phyloP scores from a whole-genome alignment of 768 basidiomycete species.

The Nidularia sp. region DNA sequence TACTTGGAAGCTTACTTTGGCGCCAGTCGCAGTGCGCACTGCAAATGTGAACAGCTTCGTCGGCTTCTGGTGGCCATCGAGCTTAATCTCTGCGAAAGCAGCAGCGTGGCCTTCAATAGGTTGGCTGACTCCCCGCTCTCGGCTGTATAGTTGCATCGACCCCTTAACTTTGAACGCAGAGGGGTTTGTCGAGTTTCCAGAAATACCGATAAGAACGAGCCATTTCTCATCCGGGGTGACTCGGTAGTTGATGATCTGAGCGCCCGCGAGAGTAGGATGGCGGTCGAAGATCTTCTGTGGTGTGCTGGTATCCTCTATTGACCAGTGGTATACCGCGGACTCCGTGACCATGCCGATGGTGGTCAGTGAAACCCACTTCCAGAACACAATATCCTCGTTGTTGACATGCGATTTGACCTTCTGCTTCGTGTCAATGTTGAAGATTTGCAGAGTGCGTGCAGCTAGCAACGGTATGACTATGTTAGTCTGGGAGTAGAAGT shows the following conservation, averaged over 20 bases:
- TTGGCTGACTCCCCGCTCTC: slow-evolving; percentile 90
- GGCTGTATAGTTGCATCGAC: slow-evolving; percentile 94
- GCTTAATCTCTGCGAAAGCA: slow-evolving; percentile 87
- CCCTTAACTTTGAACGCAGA: slow-evolving; percentile 99
- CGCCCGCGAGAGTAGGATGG: slow-evolving; percentile 87
- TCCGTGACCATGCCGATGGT: slow-evolving; percentile 96
- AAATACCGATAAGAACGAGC: slow-evolving; percentile 95
- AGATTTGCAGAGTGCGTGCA: slow-evolving; percentile 90
- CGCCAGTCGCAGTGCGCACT: slow-evolving; percentile 93
- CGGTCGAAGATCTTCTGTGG: slow-evolving; percentile 96
- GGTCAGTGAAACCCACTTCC: slow-evolving; percentile 95
- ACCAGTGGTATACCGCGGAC: slow-evolving; percentile 90
- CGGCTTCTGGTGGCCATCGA: slow-evolving; percentile 79
- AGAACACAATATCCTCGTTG: slow-evolving; percentile 93
- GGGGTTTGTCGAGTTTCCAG: slow-evolving; percentile 87
- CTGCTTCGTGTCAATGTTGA: slow-evolving; percentile 96
- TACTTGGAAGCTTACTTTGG: slow-evolving; percentile 63
- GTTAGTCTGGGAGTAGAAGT: slow-evolving; percentile 3
- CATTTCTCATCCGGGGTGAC: slow-evolving; percentile 92
- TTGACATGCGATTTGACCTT: slow-evolving; percentile 96
- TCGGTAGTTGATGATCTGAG: slow-evolving; percentile 99
- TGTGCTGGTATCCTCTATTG: slow-evolving; percentile 69
- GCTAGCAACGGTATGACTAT: slow-evolving; percentile 44
- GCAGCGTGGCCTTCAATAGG: slow-evolving; percentile 99
- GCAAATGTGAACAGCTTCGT: slow-evolving; percentile 96